These are phyloP conservation scores for Sutorius australiensis DNA, from an alignment of 768 basidiomycete genomes.

Conservation along the genomic window DNA sequence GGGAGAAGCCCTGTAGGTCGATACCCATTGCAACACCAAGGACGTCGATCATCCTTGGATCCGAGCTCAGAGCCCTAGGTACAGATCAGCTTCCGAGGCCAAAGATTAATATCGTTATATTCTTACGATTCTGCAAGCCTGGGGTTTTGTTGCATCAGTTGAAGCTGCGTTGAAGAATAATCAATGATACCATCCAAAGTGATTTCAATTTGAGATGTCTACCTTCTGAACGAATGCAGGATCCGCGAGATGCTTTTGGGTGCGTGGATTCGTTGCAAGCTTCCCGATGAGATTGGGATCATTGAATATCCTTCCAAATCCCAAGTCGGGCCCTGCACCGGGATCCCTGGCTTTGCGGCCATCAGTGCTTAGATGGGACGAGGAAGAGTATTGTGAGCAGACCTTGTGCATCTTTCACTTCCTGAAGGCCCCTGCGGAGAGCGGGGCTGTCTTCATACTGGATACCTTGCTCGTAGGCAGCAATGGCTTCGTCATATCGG, in stretches of 20 bases:
- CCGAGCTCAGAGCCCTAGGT: constrained; percentile 52
- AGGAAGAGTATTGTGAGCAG: constrained; percentile 8
- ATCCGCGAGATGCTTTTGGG: constrained; percentile 79
- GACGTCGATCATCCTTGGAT: constrained; percentile 92
- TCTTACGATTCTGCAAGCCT: constrained; percentile 55
- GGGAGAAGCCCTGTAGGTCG: constrained; percentile 81
- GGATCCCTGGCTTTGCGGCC: constrained; percentile 33
- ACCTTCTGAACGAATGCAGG: constrained; percentile 75
- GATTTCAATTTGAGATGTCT: neutral
- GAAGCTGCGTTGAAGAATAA: constrained; percentile 40
- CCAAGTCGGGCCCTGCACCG: constrained; percentile 43
- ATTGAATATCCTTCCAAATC: constrained; percentile 71
- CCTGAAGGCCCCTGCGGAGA: constrained; percentile 81
- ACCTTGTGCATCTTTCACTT: constrained; percentile 86
- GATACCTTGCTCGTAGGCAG: constrained; percentile 78
- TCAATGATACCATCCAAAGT: neutral
- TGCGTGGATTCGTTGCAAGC: constrained; percentile 83
- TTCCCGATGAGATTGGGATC: constrained; percentile 84
- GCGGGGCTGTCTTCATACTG: constrained; percentile 79
- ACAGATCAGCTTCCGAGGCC: constrained; percentile 4
- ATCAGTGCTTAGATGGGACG: constrained; percentile 1
- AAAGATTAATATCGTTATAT: neutral
- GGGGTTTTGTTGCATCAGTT: constrained; percentile 67
- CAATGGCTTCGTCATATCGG: constrained; percentile 78
- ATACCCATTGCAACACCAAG: constrained; percentile 91